phyloP scores from a whole-genome alignment of 129 eudicot genomes.

The Flaveria linearis region DNA sequence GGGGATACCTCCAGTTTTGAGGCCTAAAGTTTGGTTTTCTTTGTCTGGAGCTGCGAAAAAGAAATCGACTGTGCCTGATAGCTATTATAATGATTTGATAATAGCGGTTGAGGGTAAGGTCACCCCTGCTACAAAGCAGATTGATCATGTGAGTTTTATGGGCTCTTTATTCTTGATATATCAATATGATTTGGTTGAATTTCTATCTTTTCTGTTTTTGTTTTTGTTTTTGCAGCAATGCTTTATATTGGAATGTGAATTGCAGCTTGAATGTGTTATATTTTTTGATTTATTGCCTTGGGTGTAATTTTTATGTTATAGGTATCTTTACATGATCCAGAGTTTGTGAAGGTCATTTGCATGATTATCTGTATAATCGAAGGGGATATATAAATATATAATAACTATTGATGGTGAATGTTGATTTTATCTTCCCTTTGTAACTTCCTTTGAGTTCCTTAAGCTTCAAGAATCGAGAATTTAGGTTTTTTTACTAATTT shows the following conservation, averaged over 20 bases:
- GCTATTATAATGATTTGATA: conserved; percentile 76
- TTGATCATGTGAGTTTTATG: conserved; percentile 77
- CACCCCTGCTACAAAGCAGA: conserved; percentile 90
- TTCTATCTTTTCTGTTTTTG: not conserved
- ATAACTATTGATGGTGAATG: not conserved
- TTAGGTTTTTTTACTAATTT: not conserved
- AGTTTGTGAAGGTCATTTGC: conserved; percentile 1
- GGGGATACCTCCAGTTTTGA: conserved; percentile 82
- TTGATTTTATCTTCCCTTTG: not conserved
- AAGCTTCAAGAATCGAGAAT: not conserved
- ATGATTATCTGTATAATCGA: not conserved
- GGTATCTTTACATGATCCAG: conserved; percentile 12
- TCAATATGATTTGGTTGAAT: conserved; percentile 3
- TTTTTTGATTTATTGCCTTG: not conserved
- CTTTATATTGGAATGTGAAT: conserved; percentile 12
- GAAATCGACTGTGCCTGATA: conserved; percentile 91
- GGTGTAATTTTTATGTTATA: conserved; percentile 2
- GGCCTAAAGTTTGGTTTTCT: conserved; percentile 92
- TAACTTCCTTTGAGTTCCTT: not conserved
- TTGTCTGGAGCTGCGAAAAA: conserved; percentile 98
- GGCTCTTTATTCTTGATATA: conserved; percentile 15
- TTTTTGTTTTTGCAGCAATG: not conserved
- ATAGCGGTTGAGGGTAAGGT: conserved; percentile 75
- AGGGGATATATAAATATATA: not conserved
- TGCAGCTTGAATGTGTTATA: not conserved